Evolutionary conservation across 352 stramenopile genomes (phyloP).

Genomic region (Globisporangium parvum): DNA sequence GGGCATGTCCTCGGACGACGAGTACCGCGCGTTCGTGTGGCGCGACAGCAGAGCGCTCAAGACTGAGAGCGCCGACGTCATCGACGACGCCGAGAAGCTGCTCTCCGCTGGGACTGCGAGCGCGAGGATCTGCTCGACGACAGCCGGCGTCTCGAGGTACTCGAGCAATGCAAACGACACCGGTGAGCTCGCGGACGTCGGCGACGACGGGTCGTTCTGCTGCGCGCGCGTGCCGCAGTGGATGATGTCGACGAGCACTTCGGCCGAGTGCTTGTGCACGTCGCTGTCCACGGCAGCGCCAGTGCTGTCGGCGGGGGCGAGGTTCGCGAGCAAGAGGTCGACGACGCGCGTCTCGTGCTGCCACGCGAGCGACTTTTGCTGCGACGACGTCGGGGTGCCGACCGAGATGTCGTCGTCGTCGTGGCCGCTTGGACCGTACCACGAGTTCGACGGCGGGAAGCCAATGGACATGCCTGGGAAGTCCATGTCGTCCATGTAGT

Average conservation of each 20-base stretch:
- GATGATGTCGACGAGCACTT: slow-evolving; percentile 83
- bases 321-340: slow-evolving; percentile 53
- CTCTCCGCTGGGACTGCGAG: slow-evolving; percentile 25
- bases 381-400: slow-evolving; percentile 49
- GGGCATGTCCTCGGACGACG: slow-evolving; percentile 53
- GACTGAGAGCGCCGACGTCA: slow-evolving; percentile 75
- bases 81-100: slow-evolving; percentile 54
- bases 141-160: slow-evolving; percentile 68
- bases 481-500: slow-evolving; percentile 87
- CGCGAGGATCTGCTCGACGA: slow-evolving; percentile 61
- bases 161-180: slow-evolving; percentile 70
- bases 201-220: slow-evolving; percentile 61
- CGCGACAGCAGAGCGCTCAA: slow-evolving; percentile 70
- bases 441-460: slow-evolving; percentile 67
- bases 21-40: slow-evolving; percentile 75
- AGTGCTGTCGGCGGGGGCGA: slow-evolving; percentile 30
- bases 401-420: slow-evolving; percentile 70
- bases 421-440: slow-evolving; percentile 46
- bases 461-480: slow-evolving; percentile 75
- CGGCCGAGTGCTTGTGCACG: slow-evolving; percentile 77
- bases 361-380: slow-evolving; percentile 70
- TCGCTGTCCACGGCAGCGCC: slow-evolving; percentile 47
- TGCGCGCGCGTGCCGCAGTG: slow-evolving; percentile 75
- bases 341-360: slow-evolving; percentile 68
- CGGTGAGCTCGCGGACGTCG: slow-evolving; percentile 40